A percentile compares a stretch with the other conserved stretches of the same genome.
These are phyloP conservation scores for Boechera retrofracta DNA, from an alignment of 345 rosid species.

Conservation along the genomic window DNA sequence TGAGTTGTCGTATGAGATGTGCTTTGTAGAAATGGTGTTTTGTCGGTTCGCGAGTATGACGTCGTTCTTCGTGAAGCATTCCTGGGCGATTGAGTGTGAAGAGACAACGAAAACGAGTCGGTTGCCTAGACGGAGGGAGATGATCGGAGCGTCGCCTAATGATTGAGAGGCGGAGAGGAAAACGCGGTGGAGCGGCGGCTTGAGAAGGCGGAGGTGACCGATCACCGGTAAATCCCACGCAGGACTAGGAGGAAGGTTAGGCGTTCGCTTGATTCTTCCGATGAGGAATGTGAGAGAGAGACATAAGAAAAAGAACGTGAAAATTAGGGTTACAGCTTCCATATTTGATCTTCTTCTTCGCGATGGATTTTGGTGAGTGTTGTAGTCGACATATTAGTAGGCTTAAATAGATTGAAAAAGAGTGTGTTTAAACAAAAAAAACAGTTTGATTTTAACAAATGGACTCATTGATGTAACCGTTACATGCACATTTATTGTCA, in stretches of 20 bases:
- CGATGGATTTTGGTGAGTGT: neutral
- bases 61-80: conserved; percentile 61
- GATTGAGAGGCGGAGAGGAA: conserved; percentile 22
- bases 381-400: too few relatives aligned
- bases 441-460: too few relatives aligned
- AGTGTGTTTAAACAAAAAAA: too few relatives aligned
- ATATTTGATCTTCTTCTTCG: neutral
- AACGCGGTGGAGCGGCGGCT: conserved; percentile 28
- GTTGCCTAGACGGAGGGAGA: conserved; percentile 54
- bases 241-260: conserved; percentile 56
- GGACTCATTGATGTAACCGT: too few relatives aligned
- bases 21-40: conserved; percentile 4
- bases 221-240: conserved; percentile 17
- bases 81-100: conserved; percentile 43
- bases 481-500: too few relatives aligned
- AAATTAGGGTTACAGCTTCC: conserved; percentile 19
- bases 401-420: too few relatives aligned
- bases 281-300: neutral
- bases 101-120: conserved; percentile 51
- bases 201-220: conserved; percentile 43
- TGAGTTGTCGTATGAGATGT: conserved; percentile 46
- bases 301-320: neutral
- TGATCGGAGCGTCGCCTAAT: conserved; percentile 46
- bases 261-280: conserved; percentile 4
- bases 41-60: conserved; percentile 56